phyloP scores from a whole-genome alignment of 352 stramenopile species.

The Pythium dissotocum region DNA sequence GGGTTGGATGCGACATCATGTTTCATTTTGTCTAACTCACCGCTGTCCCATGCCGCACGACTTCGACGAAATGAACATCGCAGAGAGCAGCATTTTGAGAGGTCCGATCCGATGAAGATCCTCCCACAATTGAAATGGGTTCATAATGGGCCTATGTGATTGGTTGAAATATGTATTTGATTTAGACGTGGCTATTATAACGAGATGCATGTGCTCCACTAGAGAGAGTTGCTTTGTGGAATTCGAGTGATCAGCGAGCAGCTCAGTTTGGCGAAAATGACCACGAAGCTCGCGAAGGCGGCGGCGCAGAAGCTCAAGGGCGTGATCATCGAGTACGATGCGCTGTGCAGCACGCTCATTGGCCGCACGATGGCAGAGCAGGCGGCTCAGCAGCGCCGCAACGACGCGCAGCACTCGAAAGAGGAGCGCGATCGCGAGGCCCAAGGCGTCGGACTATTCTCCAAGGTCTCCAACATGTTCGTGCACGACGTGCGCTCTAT shows the following conservation, averaged over 20 bases:
- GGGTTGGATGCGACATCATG: too few relatives aligned
- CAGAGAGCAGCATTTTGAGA: too few relatives aligned
- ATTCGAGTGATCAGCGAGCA: slow-evolving; percentile 8
- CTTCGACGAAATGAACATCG: too few relatives aligned
- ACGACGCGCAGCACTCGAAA: slow-evolving; percentile 22
- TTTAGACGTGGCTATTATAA: neutral
- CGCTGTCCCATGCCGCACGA: too few relatives aligned
- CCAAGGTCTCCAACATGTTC: slow-evolving; percentile 53
- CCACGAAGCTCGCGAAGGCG: slow-evolving; percentile 61
- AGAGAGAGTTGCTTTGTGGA: slow-evolving; percentile 10
- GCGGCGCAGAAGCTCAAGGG: slow-evolving; percentile 71
- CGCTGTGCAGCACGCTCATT: slow-evolving; percentile 70
- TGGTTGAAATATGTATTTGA: neutral
- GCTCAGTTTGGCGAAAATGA: slow-evolving; percentile 1
- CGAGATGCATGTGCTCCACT: neutral
- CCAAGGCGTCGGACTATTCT: slow-evolving; percentile 24
- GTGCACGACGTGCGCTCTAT: slow-evolving; percentile 59
- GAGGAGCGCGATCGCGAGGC: slow-evolving; percentile 11
- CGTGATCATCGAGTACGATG: slow-evolving; percentile 78
- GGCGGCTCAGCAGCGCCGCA: slow-evolving; percentile 32
- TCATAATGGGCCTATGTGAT: neutral
- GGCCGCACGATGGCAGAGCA: slow-evolving; percentile 38
- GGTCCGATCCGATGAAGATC: too few relatives aligned
- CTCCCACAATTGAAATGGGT: neutral
- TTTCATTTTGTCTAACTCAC: too few relatives aligned